Evolutionary conservation across 2,329 filamentous ascomycete genomes (phyloP).

Genomic region (Colletotrichum orbiculare): DNA sequence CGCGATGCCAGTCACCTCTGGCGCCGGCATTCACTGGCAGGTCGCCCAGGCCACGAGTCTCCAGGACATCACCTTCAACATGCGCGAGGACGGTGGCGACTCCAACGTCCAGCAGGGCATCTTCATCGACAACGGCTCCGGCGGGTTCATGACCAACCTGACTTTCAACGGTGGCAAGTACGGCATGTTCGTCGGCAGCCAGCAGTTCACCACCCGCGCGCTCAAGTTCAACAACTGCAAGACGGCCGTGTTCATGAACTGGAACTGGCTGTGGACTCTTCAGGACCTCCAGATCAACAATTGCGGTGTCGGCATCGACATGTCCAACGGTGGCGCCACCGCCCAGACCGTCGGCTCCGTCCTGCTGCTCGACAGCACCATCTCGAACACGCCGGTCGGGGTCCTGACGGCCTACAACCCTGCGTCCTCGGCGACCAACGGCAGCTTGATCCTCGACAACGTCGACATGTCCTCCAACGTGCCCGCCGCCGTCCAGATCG

Average conservation of each 20-base stretch:
- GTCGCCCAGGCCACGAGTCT: constrained; percentile 85
- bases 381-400: constrained; percentile 80
- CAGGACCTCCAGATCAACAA: constrained; percentile 81
- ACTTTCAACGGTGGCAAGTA: constrained; percentile 85
- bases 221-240: constrained; percentile 85
- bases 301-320: constrained; percentile 81
- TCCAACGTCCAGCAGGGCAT: constrained; percentile 79
- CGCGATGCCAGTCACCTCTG: constrained; percentile 67
- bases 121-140: constrained; percentile 87
- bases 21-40: constrained; percentile 85
- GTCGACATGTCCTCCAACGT: constrained; percentile 81
- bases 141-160: constrained; percentile 85
- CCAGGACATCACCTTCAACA: constrained; percentile 85
- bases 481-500: constrained; percentile 72
- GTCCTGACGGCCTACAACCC: constrained; percentile 80
- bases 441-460: constrained; percentile 87
- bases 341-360: constrained; percentile 86
- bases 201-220: constrained; percentile 89
- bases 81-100: constrained; percentile 73
- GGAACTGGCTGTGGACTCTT: constrained; percentile 90
- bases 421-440: constrained; percentile 74
- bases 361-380: constrained; percentile 81
- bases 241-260: constrained; percentile 89
- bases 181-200: constrained; percentile 84
- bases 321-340: constrained; percentile 72